A percentile compares a stretch with the other conserved stretches of the same genome.
These are phyloP conservation scores for Aspergillus egyptiacus DNA, from an alignment of 495 filamentous ascomycete genomes.

Conservation along the genomic window DNA sequence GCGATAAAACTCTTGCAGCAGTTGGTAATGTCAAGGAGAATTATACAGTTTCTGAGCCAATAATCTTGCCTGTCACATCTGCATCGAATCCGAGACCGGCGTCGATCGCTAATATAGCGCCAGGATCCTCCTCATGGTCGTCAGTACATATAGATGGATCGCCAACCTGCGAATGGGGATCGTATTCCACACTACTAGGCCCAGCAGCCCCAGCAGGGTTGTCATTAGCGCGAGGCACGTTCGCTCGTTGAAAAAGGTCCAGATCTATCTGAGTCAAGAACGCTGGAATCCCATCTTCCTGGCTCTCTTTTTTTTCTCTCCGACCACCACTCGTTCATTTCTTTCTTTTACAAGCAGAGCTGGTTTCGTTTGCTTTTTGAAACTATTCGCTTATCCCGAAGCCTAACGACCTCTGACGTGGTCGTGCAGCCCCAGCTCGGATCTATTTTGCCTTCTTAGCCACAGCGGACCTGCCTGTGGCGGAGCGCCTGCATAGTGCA, in stretches of 20 bases:
- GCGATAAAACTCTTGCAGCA: conserved; percentile 6
- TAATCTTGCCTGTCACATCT: conserved; percentile 21
- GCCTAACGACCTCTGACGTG: conserved; percentile 25
- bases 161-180: conserved; percentile 19
- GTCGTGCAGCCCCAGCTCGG: conserved; percentile 25
- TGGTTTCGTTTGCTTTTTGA: conserved; percentile 12
- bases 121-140: conserved; percentile 24
- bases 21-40: conserved; percentile 13
- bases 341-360: conserved; percentile 12
- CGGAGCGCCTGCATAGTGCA: conserved; percentile 41
- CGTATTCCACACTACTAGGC: conserved; percentile 13
- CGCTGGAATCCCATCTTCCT: conserved; percentile 8
- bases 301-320: conserved; percentile 11
- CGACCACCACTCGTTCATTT: conserved; percentile 9
- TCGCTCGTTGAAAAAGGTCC: conserved; percentile 25
- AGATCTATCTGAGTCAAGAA: conserved; percentile 18
- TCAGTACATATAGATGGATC: conserved; percentile 22
- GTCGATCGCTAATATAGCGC: conserved; percentile 28
- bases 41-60: conserved; percentile 24
- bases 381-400: conserved; percentile 5
- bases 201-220: conserved; percentile 11
- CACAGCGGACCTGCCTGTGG: conserved; percentile 33
- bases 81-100: conserved; percentile 21
- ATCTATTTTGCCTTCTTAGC: conserved; percentile 22
- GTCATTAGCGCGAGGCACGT: conserved; percentile 19